Evolutionary conservation across 2,329 filamentous ascomycete genomes (phyloP), one percentile per base, ranked within the genome.

Genomic region (Basipetospora chlamydospora): DNA sequence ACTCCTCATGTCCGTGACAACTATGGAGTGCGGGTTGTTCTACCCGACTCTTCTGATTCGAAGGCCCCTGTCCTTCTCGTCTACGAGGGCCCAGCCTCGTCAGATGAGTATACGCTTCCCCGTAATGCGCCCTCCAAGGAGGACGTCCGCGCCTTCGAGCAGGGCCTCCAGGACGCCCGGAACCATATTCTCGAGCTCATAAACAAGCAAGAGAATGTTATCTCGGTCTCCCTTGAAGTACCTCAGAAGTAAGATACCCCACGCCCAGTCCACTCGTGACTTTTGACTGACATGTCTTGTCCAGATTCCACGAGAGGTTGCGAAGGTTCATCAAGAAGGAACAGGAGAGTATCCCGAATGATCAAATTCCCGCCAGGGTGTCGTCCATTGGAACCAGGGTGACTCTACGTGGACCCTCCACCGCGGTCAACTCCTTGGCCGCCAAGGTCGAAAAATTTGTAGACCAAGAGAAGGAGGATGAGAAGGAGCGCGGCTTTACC

Each of bases 401-500:
- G 41, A 79, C 73, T 30, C 70, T 95, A 41, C 80, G 83, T 41
- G 88, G 88, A 16, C 87, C 86, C 16, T 62, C 70, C 32, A 72
- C 74, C 13, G 70, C 73, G 16, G 84, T 94, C 3, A 72, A 81
- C 35, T 71, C 74, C 2, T 68, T 96, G 26, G 67, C 73, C 21
- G 59, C 68, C 25, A 90, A 87, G 63, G 74, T 93, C 37, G 59
- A 72, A 40, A 73, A 73, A 6, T 96, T 94, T 51, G 66, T 96
- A 16, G 77, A 80, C 51, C 80, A 92, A 53, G 86, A 93, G 58
- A 82, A 87, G 61, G 73, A 84, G 54, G 87, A 96, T 42, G 88
- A 96, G 58, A 82, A 90, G 53, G 88, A 96, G 60, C 82, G 88
- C 41, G 86, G 84, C 30, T 92, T 87, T 59, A 86, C 76, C 3